Base-by-base conservation (phyloP, 345 rosid genomes). In the Xanthoceras sorbifolium region DNA sequence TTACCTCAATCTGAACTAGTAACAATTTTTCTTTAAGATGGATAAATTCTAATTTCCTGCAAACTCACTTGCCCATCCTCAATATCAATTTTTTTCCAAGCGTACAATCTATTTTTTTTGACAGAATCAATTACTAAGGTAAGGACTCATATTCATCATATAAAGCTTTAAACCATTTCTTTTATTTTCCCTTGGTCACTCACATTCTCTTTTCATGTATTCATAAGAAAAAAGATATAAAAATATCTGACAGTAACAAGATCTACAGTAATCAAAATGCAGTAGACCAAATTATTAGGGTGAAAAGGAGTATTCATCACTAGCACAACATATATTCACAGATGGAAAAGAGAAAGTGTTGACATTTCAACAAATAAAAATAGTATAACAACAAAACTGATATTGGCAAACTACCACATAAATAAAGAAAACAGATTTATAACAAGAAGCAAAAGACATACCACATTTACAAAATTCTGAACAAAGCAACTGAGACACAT, bases 401-500 rank as follows among this genome's bases (percentile, higher is more conserved):
- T 15, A 71, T 10, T n/a, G 4, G 10, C 9, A 31, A 61, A 63
- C 6, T 11, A 8, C 6, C 12, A 28, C 46, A 12, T 36, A 15
- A 36, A 63, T 7, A 25, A 29, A 29, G 79, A 50, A 70, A 62
- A 70, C 69, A 26, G 78, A 14, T 50, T 12, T 55, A 59, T 40
- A 60, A 52, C 25, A 81, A 57, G 57, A 76, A 34, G 34, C 32
- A 63, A 0, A 64, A 68, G 62, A 76, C 83, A 76, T 91, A 93
- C 99, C 93, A 85, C 74, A 69, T 87, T 84, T 64, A 92, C 75
- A 78, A 92, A 91, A 76, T 93, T 89, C 78, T 90, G 94, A 76
- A 90, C 73, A 81, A 96, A 86, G 80, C 98, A 90, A 75, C 89
- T 65, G 36, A 93, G 85, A 86, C 99, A 96, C 69, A 86, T 76